Evolutionary conservation across 2,329 filamentous ascomycete genomes (phyloP).

Genomic region (Alternaria conjuncta): DNA sequence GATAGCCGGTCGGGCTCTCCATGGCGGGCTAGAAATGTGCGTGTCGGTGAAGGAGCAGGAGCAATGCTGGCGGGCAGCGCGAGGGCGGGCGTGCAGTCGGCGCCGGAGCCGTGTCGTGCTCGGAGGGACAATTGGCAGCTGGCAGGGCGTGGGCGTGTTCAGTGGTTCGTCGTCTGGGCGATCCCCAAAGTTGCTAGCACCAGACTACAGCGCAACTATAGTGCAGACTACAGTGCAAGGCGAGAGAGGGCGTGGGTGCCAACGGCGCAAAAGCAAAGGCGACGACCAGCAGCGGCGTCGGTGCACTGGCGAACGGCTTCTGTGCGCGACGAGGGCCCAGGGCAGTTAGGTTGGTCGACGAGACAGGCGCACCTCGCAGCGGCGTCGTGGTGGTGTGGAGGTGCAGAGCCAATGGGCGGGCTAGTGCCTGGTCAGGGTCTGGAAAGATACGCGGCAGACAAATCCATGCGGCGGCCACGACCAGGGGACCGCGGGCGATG

Average conservation of each 20-base stretch:
- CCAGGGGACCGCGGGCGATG: neutral
- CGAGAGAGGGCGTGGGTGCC: neutral
- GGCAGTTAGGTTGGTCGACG: neutral
- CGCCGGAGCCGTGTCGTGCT: neutral
- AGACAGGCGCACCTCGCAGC: slow-evolving; percentile 5
- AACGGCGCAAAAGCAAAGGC: slow-evolving; percentile 8
- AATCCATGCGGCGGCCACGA: neutral
- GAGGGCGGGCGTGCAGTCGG: slow-evolving; percentile 1
- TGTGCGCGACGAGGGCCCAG: slow-evolving; percentile 11
- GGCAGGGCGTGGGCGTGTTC: neutral
- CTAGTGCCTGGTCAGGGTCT: slow-evolving; percentile 9
- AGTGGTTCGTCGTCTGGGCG: slow-evolving; percentile 8
- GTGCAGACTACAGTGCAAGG: neutral
- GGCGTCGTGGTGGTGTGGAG: slow-evolving; percentile 11
- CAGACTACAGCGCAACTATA: neutral
- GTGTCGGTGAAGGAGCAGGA: slow-evolving; percentile 3
- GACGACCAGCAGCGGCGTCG: neutral
- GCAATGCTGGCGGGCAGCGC: slow-evolving; percentile 1
- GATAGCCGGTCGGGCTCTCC: slow-evolving; percentile 62
- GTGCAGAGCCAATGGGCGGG: slow-evolving; percentile 14
- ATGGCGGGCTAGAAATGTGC: slow-evolving; percentile 42
- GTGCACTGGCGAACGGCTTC: slow-evolving; percentile 14
- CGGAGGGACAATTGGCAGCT: neutral
- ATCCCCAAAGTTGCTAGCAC: neutral
- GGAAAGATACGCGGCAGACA: slow-evolving; percentile 10